A percentile compares a stretch with the other conserved stretches of the same genome.
Evolutionary conservation across 1,284 basidiomycete genomes (phyloP).

Genomic region (Naganishia liquefaciens): DNA sequence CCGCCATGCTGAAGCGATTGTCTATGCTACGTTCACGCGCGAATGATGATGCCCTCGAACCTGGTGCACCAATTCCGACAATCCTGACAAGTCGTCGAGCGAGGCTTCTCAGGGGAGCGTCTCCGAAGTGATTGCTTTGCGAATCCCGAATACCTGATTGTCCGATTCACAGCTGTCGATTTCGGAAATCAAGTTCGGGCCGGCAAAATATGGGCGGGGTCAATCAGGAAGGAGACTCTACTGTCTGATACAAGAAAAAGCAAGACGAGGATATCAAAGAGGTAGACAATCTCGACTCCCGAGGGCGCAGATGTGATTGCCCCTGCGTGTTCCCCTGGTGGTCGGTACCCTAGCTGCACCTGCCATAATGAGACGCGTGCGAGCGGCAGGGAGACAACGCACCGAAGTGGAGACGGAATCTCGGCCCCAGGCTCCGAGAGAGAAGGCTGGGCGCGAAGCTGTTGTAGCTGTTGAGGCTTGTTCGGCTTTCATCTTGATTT

Average conservation of each 20-base stretch:
- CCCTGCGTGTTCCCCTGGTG: no score
- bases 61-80: no score
- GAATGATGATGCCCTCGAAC: background rate
- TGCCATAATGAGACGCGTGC: background rate
- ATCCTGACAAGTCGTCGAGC: background rate
- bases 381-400: conserved; percentile 3
- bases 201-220: background rate
- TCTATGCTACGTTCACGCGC: background rate
- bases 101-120: no score
- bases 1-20: conserved; percentile 9
- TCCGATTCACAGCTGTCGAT: no score
- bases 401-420: background rate
- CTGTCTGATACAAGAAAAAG: background rate
- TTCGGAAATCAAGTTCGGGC: no score
- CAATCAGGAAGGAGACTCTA: background rate
- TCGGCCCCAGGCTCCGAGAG: background rate
- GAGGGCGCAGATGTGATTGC: background rate
- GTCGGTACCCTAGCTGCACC: background rate
- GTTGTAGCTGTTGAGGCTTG: no score
- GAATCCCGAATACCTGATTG: no score
- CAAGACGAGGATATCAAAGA: background rate
- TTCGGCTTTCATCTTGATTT: no score
- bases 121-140: no score
- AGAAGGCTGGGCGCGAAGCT: background rate
- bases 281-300: background rate